phyloP scores from a whole-genome alignment of 1,284 basidiomycete species.

The Megacollybia platyphylla region DNA sequence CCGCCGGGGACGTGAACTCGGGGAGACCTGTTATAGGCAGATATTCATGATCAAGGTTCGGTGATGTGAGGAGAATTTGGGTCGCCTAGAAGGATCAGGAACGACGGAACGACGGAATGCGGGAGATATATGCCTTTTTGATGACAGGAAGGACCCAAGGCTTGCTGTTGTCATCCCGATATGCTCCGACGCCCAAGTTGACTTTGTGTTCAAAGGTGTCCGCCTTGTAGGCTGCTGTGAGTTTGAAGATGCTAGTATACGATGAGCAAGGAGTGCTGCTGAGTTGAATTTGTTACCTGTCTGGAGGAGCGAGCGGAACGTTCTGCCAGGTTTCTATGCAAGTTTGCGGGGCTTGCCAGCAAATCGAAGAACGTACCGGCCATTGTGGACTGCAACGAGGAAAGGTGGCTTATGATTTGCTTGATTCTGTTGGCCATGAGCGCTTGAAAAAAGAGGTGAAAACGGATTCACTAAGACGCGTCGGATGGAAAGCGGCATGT shows the following conservation, averaged over 20 bases:
- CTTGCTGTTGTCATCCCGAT: slow-evolving; percentile 76
- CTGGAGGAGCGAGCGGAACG: slow-evolving; percentile 72
- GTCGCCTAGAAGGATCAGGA: slow-evolving; percentile 45
- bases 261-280: slow-evolving; percentile 3
- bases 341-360: slow-evolving; percentile 3
- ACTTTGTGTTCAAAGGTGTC: slow-evolving; percentile 76
- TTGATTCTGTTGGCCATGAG: slow-evolving; percentile 40
- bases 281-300: slow-evolving; percentile 29
- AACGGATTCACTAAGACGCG: too few species aligned
- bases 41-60: slow-evolving; percentile 85
- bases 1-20: slow-evolving; percentile 71
- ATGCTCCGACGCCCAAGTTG: slow-evolving; percentile 87
- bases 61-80: slow-evolving; percentile 55
- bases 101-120: slow-evolving; percentile 2
- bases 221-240: slow-evolving; percentile 80
- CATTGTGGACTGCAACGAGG: slow-evolving; percentile 15
- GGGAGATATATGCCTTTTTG: slow-evolving; percentile 48
- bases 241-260: slow-evolving; percentile 72
- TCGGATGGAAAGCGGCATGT: too few species aligned
- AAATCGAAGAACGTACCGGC: background rate
- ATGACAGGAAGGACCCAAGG: slow-evolving; percentile 91
- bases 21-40: slow-evolving; percentile 84
- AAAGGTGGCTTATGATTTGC: slow-evolving; percentile 33
- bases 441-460: too few species aligned
- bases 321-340: slow-evolving; percentile 53